Base-by-base conservation (phyloP, 768 basidiomycete genomes). In the Scleroderma citrinum region DNA sequence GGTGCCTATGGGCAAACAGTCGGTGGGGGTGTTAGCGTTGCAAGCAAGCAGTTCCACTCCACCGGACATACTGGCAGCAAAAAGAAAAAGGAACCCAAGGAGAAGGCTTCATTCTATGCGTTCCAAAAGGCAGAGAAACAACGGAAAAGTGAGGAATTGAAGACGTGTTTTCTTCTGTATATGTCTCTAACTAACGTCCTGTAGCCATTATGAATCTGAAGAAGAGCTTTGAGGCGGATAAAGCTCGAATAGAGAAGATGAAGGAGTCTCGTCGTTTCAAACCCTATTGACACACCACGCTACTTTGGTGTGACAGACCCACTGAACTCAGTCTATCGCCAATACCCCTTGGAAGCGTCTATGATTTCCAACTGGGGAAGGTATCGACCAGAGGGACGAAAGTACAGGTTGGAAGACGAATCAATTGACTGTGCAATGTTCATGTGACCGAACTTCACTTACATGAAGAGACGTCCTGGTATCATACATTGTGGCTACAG, bases 51-150 rank as follows among this genome's bases (percentile, higher is more conserved):
- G 59, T 83, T 72, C 56, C 68, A 74, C 58, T 63, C 54, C 14
- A 64, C 61, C 1, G 69, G 65, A 44, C 56, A 45, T 59, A 69
- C 54, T 31, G 64, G 67, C 39, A 73, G 68, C 45, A 66, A 63
- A 40, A 73, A 70, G 54, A 78, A 77, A 68, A 81, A 78, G 63
- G 76, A 78, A 52, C 73, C 74, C 56, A 81, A 82, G 64, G 83
- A 86, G 66, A 87, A 83, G 60, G 78, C 77, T 41, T 76, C 77
- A 3, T 94, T 96, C 62, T 95, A 97, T 66, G 83, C 82, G 21
- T 95, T 93, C 76, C 92, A 96, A 66, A 82, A 83, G 60, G 85
- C 85, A 42, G 93, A 93, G 67, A 87, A 86, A 71, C 93, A 93
- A 65, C 72, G 91, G 50, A 78, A 85, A 66, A 83, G 92, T 93